Conservation (phyloP, 1,284 basidiomycete genomes). For the Testicularia cyperi region DNA sequence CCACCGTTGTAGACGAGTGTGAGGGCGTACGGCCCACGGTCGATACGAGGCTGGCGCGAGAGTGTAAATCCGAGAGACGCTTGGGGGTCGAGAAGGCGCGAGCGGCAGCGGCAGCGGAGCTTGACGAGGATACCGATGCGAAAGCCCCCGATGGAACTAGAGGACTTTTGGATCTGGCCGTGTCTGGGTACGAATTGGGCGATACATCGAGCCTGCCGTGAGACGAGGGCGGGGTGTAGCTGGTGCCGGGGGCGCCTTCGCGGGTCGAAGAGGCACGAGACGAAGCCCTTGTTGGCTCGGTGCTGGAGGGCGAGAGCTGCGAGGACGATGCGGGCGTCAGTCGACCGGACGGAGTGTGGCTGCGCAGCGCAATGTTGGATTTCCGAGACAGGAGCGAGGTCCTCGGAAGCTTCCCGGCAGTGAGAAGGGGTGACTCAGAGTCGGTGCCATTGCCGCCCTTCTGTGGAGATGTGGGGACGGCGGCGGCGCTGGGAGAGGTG, state of each 20-base stretch:
- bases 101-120: constrained; percentile 3
- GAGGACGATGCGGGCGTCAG: constrained; percentile 3
- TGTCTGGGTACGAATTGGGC: neutral
- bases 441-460: constrained; percentile 13
- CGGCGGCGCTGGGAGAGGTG: constrained; percentile 3
- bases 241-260: neutral
- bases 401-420: constrained; percentile 23
- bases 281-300: neutral
- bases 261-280: neutral
- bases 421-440: constrained; percentile 24
- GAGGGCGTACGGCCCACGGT: constrained; percentile 19
- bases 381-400: constrained; percentile 21
- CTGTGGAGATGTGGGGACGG: constrained; percentile 4
- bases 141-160: constrained; percentile 1
- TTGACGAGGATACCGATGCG: neutral
- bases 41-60: constrained; percentile 6
- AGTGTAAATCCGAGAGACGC: constrained; percentile 25
- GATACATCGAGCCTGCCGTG: neutral
- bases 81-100: constrained; percentile 22
- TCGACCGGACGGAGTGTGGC: constrained; percentile 22
- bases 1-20: constrained; percentile 25
- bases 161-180: constrained; percentile 3
- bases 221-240: neutral
- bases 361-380: constrained; percentile 20
- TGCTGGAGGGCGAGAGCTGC: constrained; percentile 12